phyloP scores from a whole-genome alignment of 2,329 filamentous ascomycete species.

The Fusarium domesticum region DNA sequence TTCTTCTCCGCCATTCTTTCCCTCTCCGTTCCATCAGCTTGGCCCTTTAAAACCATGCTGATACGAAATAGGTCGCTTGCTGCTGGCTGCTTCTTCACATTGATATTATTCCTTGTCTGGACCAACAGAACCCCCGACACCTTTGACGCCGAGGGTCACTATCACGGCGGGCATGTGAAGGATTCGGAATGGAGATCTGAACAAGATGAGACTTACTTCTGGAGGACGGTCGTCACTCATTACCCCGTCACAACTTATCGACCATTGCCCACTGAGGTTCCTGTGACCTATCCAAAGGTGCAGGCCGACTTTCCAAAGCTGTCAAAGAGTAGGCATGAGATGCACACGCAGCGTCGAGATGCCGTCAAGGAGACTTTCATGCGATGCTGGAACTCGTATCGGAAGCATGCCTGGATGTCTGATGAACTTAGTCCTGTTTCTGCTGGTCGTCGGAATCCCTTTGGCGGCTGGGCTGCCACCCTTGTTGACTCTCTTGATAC shows the following conservation, averaged over 20 bases:
- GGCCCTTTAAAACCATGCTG: too few species aligned
- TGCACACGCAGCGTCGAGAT: conserved; percentile 36
- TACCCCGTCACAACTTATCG: conserved; percentile 30
- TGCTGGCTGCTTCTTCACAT: conserved; percentile 11
- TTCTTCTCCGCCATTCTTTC: background rate
- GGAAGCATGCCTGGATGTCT: conserved; percentile 58
- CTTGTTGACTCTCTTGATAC: conserved; percentile 66
- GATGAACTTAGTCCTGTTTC: conserved; percentile 61
- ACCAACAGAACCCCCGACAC: conserved; percentile 14
- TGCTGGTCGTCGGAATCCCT: conserved; percentile 51
- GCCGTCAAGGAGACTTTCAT: conserved; percentile 43
- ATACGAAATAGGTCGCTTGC: background rate
- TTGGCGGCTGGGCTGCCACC: conserved; percentile 66
- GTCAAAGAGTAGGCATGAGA: conserved; percentile 19
- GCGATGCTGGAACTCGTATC: conserved; percentile 55
- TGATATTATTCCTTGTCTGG: conserved; percentile 24
- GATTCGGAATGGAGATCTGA: conserved; percentile 22
- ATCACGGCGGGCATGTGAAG: conserved; percentile 22
- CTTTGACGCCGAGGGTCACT: conserved; percentile 16
- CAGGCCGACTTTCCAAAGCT: conserved; percentile 33
- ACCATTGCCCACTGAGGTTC: conserved; percentile 30
- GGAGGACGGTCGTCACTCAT: conserved; percentile 27
- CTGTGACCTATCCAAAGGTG: conserved; percentile 32
- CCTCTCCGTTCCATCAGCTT: too few species aligned
- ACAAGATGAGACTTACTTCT: conserved; percentile 28